phyloP scores from a whole-genome alignment of 2,329 filamentous ascomycete genomes.

The Paecilomyces formosus region DNA sequence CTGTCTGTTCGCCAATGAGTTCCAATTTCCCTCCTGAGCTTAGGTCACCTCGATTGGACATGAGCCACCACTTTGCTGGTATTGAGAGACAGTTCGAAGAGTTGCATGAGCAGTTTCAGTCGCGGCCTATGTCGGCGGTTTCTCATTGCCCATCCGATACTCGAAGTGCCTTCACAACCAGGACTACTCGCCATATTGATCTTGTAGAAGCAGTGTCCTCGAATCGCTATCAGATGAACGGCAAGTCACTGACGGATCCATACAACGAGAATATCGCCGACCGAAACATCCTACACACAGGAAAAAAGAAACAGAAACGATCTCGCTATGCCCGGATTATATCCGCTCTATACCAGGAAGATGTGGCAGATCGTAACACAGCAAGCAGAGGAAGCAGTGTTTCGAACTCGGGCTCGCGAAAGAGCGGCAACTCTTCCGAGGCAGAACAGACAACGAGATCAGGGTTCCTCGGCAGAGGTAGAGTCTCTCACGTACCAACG shows the following conservation, averaged over 20 bases:
- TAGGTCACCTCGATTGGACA: conserved; percentile 14
- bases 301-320: conserved; percentile 11
- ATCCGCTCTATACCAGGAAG: conserved; percentile 32
- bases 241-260: conserved; percentile 18
- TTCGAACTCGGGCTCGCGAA: background rate
- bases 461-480: background rate
- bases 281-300: conserved; percentile 30
- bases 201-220: conserved; percentile 28
- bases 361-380: conserved; percentile 36
- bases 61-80: conserved; percentile 25
- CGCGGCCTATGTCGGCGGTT: conserved; percentile 19
- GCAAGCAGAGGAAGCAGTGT: conserved; percentile 14
- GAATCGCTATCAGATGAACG: conserved; percentile 19
- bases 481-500: background rate
- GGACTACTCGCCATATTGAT: conserved; percentile 30
- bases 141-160: conserved; percentile 17
- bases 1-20: background rate
- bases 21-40: background rate
- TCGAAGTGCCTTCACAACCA: conserved; percentile 12
- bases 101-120: conserved; percentile 26
- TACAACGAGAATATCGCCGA: conserved; percentile 39
- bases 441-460: background rate
- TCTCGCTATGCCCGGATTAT: conserved; percentile 21
- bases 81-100: conserved; percentile 34
- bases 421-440: background rate